A percentile compares a stretch with the other conserved stretches of the same genome.
Conservation (phyloP, 108 stramenopile genomes). For the Pseudonitzschia pungens region DNA sequence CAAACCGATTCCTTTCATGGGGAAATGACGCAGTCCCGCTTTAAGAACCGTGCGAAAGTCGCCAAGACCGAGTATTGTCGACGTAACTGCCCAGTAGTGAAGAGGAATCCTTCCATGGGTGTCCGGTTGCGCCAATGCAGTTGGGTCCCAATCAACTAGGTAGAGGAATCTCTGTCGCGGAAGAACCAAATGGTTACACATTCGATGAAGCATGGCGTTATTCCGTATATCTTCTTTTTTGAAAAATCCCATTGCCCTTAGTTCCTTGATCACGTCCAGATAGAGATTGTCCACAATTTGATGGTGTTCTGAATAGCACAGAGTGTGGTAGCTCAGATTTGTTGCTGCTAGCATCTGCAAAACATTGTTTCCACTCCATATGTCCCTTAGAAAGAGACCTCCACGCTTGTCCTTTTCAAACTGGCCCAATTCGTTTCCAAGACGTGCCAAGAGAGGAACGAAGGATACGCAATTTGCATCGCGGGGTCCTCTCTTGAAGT, state of each 20-base stretch:
- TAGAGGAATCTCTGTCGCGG: not conserved
- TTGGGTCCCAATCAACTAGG: constrained; percentile 5
- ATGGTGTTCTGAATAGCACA: not conserved
- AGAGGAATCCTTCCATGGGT: not conserved
- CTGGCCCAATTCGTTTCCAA: not conserved
- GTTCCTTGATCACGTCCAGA: not conserved
- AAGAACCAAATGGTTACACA: not conserved
- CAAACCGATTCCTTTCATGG: not conserved
- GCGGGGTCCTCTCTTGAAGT: not conserved
- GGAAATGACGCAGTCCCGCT: not conserved
- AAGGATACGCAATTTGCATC: not conserved
- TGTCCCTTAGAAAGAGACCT: not conserved
- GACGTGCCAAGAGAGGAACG: not conserved
- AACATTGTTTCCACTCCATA: not conserved
- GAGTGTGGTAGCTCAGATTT: not conserved
- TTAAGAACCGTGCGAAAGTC: not conserved
- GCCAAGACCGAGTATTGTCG: not conserved
- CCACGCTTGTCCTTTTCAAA: not conserved
- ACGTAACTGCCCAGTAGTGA: not conserved
- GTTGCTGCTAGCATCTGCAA: constrained; percentile 1
- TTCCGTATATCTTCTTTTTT: not conserved
- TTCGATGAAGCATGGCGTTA: not conserved
- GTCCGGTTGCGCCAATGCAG: not conserved
- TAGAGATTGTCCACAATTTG: not conserved
- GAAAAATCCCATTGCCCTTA: not conserved